phyloP scores from a whole-genome alignment of 805 yeast genomes.

The Lachancea thermotolerans region DNA sequence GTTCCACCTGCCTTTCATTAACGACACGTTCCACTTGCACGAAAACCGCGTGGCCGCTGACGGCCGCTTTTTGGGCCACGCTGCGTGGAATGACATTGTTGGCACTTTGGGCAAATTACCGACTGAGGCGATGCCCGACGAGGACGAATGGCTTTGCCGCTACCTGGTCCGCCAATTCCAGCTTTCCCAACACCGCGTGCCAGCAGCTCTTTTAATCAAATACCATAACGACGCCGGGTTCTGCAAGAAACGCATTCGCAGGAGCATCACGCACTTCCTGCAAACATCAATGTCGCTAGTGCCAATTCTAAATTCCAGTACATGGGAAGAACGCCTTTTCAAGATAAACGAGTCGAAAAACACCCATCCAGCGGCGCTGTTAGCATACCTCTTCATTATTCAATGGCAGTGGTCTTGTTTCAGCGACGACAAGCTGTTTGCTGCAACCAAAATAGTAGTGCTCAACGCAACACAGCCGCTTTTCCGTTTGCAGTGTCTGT shows the following conservation, averaged over 20 bases:
- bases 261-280: constrained; percentile 5
- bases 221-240: constrained; percentile 4
- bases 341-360: not conserved
- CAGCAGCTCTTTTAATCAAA: constrained; percentile 6
- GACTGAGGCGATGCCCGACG: constrained; percentile 5
- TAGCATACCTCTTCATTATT: constrained; percentile 20
- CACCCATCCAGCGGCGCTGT: constrained; percentile 13
- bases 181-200: constrained; percentile 8
- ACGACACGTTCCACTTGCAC: constrained; percentile 23
- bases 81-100: constrained; percentile 19
- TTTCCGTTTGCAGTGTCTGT: constrained; percentile 18
- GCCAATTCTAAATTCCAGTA: constrained; percentile 4
- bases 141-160: constrained; percentile 9
- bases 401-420: constrained; percentile 29
- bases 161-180: constrained; percentile 9
- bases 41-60: constrained; percentile 14
- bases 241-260: constrained; percentile 2
- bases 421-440: constrained; percentile 21
- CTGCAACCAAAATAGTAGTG: constrained; percentile 21
- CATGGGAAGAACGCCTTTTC: constrained; percentile 4
- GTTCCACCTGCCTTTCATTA: constrained; percentile 20
- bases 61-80: constrained; percentile 20
- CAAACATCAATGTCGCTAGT: constrained; percentile 9
- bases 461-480: constrained; percentile 13
- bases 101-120: constrained; percentile 1